Evolutionary conservation across 2,329 filamentous ascomycete genomes (phyloP), one percentile per base, ranked within the genome.

Genomic region (Phaeophleospora eucalypticola): DNA sequence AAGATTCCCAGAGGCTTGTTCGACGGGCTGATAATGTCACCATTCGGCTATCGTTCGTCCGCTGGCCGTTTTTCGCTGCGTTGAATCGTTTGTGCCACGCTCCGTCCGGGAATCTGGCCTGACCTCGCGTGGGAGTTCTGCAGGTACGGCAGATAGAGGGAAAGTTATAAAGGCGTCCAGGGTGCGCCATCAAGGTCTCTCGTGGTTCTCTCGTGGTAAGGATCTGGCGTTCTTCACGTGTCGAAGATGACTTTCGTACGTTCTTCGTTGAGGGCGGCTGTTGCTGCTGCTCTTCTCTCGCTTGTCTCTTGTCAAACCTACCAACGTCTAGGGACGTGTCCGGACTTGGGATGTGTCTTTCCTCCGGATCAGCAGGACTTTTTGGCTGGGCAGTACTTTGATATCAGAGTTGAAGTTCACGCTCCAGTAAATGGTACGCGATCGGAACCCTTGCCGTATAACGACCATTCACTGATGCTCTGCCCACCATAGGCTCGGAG

Each of bases 341-440:
- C 78, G 24, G 73, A 71, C 3, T 64, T 81, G 45, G 78, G 78
- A 61, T 69, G 53, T 61, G 70, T 81, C 46, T 75, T 80, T 46
- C 78, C 78, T 40, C 79, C 79, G 16, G 78, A 81, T 54, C 76
- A 80, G 71, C 82, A 84, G 54, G 87, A 93, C 61, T 93, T 93
- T 70, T 77, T 94, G 1, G 83, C 87, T 4, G 87, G 87, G 10
- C 87, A 93, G 70, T 84, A 80, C 65, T 93, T 93, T 62, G 88
- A 93, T 64, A 83, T 94, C 53, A 83, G 87, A 49, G 78, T 91
- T 49, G 87, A 93, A 66, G 80, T 93, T 21, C 75, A 84, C 44
- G 59, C 59, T 14, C 61, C 24, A 12, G 36, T 37, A 17, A 37
- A 53, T 32, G 42, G 42, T 63, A 90, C 90, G 66, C 87, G 87